Evolutionary conservation across 352 stramenopile genomes (phyloP), one percentile per base, ranked within the genome.

Genomic region (Phytophthora macrochlamydospora): DNA sequence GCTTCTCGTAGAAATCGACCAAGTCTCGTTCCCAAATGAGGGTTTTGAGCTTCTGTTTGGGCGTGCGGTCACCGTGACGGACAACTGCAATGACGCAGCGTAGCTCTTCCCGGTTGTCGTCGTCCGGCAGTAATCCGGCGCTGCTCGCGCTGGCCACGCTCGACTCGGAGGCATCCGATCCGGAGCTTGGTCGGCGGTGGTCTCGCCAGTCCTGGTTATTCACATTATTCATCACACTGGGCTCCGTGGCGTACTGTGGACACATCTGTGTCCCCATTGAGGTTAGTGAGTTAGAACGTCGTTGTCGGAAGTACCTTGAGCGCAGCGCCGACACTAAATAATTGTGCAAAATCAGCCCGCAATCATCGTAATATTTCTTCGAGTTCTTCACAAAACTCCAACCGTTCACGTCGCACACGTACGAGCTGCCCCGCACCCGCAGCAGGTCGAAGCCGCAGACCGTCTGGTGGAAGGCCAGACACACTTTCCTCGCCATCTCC

Each of bases 401-500:
- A 24, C 98, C 98, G 77, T 99, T 99, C 24, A 99, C 98, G 80
- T 99, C 98, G 83, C 98, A 99, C 8, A 99, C 97, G 74, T 98
- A 99, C 29, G 94, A 97, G 38, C 67, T 96, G 62, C 80, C 93
- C 31, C 82, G 89, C 82, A 94, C 87, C 35, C 98, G 87, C 33
- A 99, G 81, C 49, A 99, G 78, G 77, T 99, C 98, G 71, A 99
- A 99, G 12, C 98, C 98, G 78, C 98, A 99, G 12, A 99, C 97
- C 14, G 97, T 98, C 74, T 99, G 98, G 61, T 98, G 95, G 78
- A 99, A 99, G 1, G 96, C 94, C 8, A 98, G 73, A 30, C 87
- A 94, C 29, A 96, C 82, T 66, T 95, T 97, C 51, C 96, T 83
- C 9, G 97, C 97, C 68, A 99, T 99, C 64, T 99, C 96, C 67